Evolutionary conservation across 257 asterid genomes (phyloP).

Genomic region (Lycium barbarum): DNA sequence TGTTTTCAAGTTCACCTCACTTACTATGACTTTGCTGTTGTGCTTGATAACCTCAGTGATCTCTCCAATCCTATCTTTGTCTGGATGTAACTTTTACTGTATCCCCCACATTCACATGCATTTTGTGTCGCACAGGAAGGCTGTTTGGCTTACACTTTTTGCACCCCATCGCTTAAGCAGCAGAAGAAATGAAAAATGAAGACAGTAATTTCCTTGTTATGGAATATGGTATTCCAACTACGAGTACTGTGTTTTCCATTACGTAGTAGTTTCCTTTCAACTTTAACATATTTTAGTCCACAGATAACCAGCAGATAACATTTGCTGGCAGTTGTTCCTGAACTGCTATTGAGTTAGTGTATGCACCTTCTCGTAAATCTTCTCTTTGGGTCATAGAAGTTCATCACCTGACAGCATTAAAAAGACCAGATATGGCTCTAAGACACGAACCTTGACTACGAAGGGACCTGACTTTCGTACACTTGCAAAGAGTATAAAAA

Average conservation of each 20-base stretch:
- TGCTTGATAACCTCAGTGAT: conserved; percentile 67
- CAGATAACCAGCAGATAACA: background rate
- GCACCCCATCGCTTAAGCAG: conserved; percentile 89
- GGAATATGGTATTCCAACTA: background rate
- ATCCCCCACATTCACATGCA: conserved; percentile 89
- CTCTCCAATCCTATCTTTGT: conserved; percentile 86
- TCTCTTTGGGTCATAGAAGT: background rate
- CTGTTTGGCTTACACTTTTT: conserved; percentile 94
- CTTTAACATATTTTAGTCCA: background rate
- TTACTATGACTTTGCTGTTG: conserved; percentile 66
- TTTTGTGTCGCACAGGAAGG: conserved; percentile 77
- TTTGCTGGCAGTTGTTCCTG: background rate
- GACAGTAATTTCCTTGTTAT: conserved; percentile 7
- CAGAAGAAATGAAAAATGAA: conserved; percentile 16
- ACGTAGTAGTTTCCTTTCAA: background rate
- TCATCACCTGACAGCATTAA: background rate
- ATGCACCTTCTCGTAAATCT: conserved; percentile 5
- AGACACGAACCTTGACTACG: background rate
- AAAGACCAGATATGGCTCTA: background rate
- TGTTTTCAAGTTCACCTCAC: conserved; percentile 91
- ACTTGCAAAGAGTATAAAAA: background rate
- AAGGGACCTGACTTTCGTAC: background rate
- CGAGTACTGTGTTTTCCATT: background rate
- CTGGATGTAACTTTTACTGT: conserved; percentile 88
- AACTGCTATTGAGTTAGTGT: background rate